These are phyloP conservation scores for Schwanniomyces occidentalis DNA, from an alignment of 805 yeast genomes.

Conservation along the genomic window DNA sequence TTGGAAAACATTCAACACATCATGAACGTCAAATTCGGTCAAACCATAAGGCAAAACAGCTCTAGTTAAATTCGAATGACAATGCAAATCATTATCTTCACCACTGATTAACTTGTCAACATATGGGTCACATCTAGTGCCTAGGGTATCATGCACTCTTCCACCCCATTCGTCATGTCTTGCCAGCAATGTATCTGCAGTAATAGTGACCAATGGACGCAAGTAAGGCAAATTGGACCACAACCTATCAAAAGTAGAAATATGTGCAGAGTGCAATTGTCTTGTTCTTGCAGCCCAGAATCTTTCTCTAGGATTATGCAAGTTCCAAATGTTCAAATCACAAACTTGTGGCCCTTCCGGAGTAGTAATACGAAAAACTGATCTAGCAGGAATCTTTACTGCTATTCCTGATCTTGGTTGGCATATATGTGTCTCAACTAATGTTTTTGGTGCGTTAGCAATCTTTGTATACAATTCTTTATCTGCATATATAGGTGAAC, in stretches of 20 bases:
- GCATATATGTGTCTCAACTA: constrained; percentile 43
- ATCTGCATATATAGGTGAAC: constrained; percentile 54
- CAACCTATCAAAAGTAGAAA: constrained; percentile 57
- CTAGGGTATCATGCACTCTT: constrained; percentile 62
- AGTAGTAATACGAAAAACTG: constrained; percentile 58
- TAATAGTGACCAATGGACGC: constrained; percentile 63
- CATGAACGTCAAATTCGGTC: constrained; percentile 67
- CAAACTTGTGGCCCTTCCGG: constrained; percentile 75
- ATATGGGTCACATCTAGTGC: constrained; percentile 71
- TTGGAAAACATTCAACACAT: constrained; percentile 68
- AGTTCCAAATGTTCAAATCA: constrained; percentile 66
- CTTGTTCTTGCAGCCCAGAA: constrained; percentile 72
- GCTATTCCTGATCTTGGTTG: constrained; percentile 62
- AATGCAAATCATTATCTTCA: constrained; percentile 64
- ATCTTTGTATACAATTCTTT: constrained; percentile 46
- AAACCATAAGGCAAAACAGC: constrained; percentile 61
- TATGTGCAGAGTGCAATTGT: constrained; percentile 65
- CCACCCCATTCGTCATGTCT: constrained; percentile 68
- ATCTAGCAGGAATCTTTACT: constrained; percentile 61
- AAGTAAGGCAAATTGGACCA: constrained; percentile 69
- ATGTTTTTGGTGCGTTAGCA: constrained; percentile 44
- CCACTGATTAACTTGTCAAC: constrained; percentile 65
- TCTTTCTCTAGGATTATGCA: constrained; percentile 60
- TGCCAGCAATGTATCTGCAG: constrained; percentile 56
- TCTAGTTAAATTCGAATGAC: constrained; percentile 63